These are phyloP conservation scores for Tetramitus jugosus DNA, from an alignment of 208 protist species.

Conservation along the genomic window DNA sequence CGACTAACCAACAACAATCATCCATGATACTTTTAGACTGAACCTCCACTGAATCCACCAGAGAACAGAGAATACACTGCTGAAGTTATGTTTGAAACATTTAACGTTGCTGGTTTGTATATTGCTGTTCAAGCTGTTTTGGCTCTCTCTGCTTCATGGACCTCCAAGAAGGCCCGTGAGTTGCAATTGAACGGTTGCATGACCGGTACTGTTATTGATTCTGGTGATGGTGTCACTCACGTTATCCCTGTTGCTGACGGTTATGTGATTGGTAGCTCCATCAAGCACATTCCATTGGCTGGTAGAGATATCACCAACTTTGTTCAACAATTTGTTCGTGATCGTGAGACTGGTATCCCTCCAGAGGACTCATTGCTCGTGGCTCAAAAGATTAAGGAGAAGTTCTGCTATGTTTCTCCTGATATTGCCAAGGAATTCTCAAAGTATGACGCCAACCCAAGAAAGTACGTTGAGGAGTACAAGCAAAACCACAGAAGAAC, in stretches of 20 bases:
- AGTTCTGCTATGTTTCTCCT: slow-evolving; percentile 80
- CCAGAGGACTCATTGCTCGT: slow-evolving; percentile 72
- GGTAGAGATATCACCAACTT: slow-evolving; percentile 91
- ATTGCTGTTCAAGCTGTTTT: slow-evolving; percentile 95
- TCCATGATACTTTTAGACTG: slow-evolving; percentile 58
- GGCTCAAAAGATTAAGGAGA: slow-evolving; percentile 84
- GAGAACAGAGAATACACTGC: slow-evolving; percentile 92
- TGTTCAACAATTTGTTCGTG: slow-evolving; percentile 78
- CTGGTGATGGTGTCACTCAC: slow-evolving; percentile 95
- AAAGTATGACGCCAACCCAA: slow-evolving; percentile 76
- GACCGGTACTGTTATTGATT: slow-evolving; percentile 90
- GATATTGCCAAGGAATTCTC: slow-evolving; percentile 77
- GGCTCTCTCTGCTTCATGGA: slow-evolving; percentile 80
- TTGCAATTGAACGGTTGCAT: slow-evolving; percentile 36
- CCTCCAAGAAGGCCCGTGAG: slow-evolving; percentile 46
- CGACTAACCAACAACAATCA: too few species aligned
- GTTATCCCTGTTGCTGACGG: slow-evolving; percentile 93
- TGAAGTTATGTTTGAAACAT: slow-evolving; percentile 99
- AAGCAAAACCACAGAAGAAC: neutral
- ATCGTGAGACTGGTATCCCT: slow-evolving; percentile 67
- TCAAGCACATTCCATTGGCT: slow-evolving; percentile 91
- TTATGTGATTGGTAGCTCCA: slow-evolving; percentile 85
- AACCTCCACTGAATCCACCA: slow-evolving; percentile 90
- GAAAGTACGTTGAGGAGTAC: slow-evolving; percentile 65
- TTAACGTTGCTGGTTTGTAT: slow-evolving; percentile 92